Conservation (phyloP, 306 rosid genomes). For the Rubus parviflorus region DNA sequence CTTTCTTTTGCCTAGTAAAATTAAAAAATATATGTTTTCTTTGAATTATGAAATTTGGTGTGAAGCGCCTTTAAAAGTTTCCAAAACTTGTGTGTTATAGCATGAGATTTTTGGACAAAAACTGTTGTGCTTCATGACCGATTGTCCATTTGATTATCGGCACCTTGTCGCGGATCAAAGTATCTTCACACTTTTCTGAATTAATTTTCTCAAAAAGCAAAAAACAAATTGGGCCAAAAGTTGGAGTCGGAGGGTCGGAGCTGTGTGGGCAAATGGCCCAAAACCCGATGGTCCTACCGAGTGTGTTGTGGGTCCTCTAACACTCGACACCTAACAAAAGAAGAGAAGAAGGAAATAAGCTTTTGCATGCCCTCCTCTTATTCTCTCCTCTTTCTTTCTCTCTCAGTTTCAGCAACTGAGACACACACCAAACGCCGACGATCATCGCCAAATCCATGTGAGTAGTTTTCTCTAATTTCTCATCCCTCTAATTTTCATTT, state of each 20-base stretch:
- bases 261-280: neutral
- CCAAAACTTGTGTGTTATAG: too few relatives aligned
- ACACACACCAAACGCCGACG: slow-evolving; percentile 24
- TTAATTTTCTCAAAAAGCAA: too few relatives aligned
- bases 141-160: too few relatives aligned
- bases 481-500: neutral
- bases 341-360: neutral
- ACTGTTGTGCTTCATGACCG: too few relatives aligned
- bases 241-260: neutral
- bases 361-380: neutral
- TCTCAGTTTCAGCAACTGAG: slow-evolving; percentile 2
- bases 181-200: too few relatives aligned
- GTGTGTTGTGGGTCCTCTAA: neutral
- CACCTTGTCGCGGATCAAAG: too few relatives aligned
- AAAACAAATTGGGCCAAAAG: neutral
- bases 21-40: too few relatives aligned
- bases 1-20: too few relatives aligned
- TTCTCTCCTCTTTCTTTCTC: neutral
- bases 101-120: too few relatives aligned
- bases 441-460: slow-evolving; percentile 33
- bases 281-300: neutral
- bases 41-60: too few relatives aligned
- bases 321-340: neutral
- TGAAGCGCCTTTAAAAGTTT: too few relatives aligned
- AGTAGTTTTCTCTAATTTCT: neutral